phyloP scores from a whole-genome alignment of 495 filamentous ascomycete genomes.

The Penicillium samsonianum region DNA sequence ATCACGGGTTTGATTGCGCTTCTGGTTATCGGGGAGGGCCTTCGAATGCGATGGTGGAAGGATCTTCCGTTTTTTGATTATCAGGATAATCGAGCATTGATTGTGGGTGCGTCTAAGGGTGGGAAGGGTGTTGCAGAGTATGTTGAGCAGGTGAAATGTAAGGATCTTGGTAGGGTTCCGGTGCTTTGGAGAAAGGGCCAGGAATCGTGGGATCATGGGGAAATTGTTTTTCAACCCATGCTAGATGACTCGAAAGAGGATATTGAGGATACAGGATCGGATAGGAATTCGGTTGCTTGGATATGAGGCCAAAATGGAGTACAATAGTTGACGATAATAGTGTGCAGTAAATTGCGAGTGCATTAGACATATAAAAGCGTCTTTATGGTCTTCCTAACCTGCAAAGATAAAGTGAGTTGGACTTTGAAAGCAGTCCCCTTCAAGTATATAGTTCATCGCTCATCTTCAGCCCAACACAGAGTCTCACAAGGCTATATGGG shows the following conservation, averaged over 20 bases:
- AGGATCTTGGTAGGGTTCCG: neutral
- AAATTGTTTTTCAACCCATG: neutral
- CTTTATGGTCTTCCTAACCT: too few relatives aligned
- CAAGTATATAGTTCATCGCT: too few relatives aligned
- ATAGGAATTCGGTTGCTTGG: neutral
- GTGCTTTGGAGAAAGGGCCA: slow-evolving; percentile 1
- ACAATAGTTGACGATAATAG: neutral
- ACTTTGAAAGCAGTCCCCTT: too few relatives aligned
- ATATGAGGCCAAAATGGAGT: neutral
- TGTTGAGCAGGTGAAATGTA: neutral
- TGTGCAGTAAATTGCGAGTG: neutral
- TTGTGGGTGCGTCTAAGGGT: slow-evolving; percentile 15
- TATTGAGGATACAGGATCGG: neutral
- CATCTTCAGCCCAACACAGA: too few relatives aligned
- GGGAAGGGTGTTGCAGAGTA: slow-evolving; percentile 15
- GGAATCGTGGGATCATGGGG: neutral
- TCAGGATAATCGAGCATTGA: slow-evolving; percentile 14
- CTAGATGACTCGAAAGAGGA: neutral
- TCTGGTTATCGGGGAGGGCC: slow-evolving; percentile 17
- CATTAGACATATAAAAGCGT: neutral
- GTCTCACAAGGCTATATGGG: too few relatives aligned
- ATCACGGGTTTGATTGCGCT: slow-evolving; percentile 24
- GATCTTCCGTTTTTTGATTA: slow-evolving; percentile 21
- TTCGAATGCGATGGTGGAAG: slow-evolving; percentile 19
- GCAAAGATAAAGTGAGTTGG: too few relatives aligned